These are phyloP conservation scores for Cyclotella baltica DNA, from an alignment of 108 stramenopile species.

Conservation along the genomic window DNA sequence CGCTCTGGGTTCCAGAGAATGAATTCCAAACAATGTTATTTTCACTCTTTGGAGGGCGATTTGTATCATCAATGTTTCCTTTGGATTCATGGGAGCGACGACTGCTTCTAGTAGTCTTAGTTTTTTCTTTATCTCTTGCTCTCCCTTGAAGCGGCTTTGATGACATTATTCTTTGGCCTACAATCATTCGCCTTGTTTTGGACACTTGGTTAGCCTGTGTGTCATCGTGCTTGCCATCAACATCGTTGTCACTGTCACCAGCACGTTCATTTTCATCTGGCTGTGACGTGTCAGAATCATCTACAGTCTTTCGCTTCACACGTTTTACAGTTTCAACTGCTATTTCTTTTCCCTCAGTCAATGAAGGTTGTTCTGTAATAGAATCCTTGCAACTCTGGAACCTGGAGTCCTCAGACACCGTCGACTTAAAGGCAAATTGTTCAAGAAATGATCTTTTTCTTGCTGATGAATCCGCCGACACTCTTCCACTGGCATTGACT, in stretches of 20 bases:
- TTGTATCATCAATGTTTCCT: neutral
- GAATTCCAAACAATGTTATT: slow-evolving; percentile 41
- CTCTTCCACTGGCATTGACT: neutral
- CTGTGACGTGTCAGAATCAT: slow-evolving; percentile 20
- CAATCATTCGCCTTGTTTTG: slow-evolving; percentile 19
- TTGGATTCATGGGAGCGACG: neutral
- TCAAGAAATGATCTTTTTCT: neutral
- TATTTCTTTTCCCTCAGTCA: no score
- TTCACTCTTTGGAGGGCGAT: neutral
- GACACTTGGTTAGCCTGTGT: neutral
- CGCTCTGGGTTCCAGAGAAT: slow-evolving; percentile 49
- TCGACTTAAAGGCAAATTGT: slow-evolving; percentile 30
- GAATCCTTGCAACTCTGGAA: neutral
- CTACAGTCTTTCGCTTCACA: neutral
- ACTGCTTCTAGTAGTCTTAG: neutral
- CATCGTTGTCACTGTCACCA: neutral
- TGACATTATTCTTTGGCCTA: slow-evolving; percentile 30
- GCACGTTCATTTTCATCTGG: neutral
- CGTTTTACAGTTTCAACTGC: neutral
- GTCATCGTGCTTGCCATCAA: no score
- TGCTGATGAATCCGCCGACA: neutral
- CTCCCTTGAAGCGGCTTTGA: slow-evolving; percentile 2
- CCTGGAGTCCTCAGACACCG: neutral
- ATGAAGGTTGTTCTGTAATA: neutral
- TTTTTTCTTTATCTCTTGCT: neutral